Conservation (phyloP, 192 early-diverging fungal species). For the Coemansia sp. region DNA sequence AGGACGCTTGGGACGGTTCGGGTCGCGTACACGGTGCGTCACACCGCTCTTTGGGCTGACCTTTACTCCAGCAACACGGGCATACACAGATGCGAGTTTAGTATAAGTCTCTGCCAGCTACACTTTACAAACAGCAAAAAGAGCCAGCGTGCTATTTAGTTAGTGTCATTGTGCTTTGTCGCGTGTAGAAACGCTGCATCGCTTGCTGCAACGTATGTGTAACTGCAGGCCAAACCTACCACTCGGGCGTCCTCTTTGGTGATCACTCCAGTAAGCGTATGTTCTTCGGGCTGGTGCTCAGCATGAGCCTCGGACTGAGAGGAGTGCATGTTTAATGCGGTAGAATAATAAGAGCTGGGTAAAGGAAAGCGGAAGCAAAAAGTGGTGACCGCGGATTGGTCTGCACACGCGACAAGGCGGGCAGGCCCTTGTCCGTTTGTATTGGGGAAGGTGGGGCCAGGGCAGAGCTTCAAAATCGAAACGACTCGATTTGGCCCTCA, state of each 20-base stretch:
- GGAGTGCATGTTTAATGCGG: not conserved
- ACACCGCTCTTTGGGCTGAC: not conserved
- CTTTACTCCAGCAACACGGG: constrained; percentile 14
- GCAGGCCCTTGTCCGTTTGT: not conserved
- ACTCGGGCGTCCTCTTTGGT: constrained; percentile 11
- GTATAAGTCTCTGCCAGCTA: constrained; percentile 28
- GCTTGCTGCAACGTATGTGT: not conserved
- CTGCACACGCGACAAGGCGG: not conserved
- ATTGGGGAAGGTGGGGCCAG: not conserved
- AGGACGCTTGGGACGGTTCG: constrained; percentile 39
- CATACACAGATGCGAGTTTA: constrained; percentile 19
- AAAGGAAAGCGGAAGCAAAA: not conserved
- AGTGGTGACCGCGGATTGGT: not conserved
- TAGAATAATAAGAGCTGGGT: not conserved
- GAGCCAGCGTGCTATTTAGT: not conserved
- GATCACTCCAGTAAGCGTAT: not conserved
- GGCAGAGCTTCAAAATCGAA: constrained; percentile 6
- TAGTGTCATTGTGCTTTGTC: not conserved
- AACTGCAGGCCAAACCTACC: constrained; percentile 11
- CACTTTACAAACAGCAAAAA: not conserved
- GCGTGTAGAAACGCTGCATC: not conserved
- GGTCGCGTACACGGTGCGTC: constrained; percentile 22
- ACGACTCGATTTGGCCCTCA: not conserved
- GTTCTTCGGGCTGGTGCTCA: not conserved
- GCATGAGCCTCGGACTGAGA: not conserved